phyloP scores from a whole-genome alignment of 805 yeast genomes.

The Monosporozyma siamensis region DNA sequence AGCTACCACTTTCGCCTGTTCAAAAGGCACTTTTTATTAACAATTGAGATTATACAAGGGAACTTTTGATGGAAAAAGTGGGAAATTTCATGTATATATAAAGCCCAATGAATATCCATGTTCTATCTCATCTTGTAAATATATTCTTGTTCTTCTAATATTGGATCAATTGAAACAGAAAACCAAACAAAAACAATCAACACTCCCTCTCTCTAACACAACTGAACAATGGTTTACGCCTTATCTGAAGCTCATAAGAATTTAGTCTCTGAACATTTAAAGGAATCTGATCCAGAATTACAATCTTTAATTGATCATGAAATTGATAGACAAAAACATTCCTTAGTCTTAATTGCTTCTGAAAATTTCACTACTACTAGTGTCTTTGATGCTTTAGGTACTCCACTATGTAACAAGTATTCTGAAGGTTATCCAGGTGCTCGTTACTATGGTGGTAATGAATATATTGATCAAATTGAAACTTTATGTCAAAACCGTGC shows the following conservation, averaged over 20 bases:
- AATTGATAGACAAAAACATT: constrained; percentile 83
- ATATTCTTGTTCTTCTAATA: too few species aligned
- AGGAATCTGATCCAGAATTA: constrained; percentile 72
- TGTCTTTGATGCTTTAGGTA: constrained; percentile 92
- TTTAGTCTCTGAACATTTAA: constrained; percentile 48
- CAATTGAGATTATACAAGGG: too few species aligned
- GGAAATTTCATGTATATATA: not conserved
- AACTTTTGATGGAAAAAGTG: too few species aligned
- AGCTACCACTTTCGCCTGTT: too few species aligned
- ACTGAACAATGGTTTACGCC: constrained; percentile 56
- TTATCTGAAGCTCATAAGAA: constrained; percentile 56
- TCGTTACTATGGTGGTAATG: constrained; percentile 97
- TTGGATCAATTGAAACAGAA: too few species aligned
- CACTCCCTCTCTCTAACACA: not conserved
- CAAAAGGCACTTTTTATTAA: too few species aligned
- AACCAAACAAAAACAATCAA: not conserved
- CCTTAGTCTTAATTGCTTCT: constrained; percentile 89
- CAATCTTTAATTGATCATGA: constrained; percentile 67
- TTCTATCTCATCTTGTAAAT: too few species aligned
- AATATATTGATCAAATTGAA: constrained; percentile 92
- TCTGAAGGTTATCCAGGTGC: constrained; percentile 99
- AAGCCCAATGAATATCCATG: too few species aligned
- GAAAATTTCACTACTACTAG: constrained; percentile 96
- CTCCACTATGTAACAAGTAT: constrained; percentile 97
- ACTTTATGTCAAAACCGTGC: constrained; percentile 90